These are phyloP conservation scores for Rosa lucieae DNA, from an alignment of 306 rosid species.

Conservation along the genomic window DNA sequence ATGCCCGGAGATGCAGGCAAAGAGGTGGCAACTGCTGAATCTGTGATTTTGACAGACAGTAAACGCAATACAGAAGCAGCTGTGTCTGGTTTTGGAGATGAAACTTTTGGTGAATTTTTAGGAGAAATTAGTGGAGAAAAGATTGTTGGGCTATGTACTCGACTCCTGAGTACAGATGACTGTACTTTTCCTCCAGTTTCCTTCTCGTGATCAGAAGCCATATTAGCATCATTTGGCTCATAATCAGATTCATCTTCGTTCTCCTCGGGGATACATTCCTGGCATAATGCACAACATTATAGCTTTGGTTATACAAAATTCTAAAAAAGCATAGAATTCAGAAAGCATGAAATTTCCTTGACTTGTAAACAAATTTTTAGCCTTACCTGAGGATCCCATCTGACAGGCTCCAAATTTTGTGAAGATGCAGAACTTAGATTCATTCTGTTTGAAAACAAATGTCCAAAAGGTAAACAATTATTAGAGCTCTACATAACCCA, in stretches of 20 bases:
- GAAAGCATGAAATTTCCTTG: background rate
- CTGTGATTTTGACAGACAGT: constrained; percentile 42
- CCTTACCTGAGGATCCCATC: constrained; percentile 61
- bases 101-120: constrained; percentile 38
- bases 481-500: constrained; percentile 26
- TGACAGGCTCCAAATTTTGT: constrained; percentile 38
- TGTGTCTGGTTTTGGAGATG: constrained; percentile 36
- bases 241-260: constrained; percentile 56
- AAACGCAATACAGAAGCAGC: constrained; percentile 48
- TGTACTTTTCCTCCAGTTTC: constrained; percentile 34
- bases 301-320: constrained; percentile 11
- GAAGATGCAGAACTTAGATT: constrained; percentile 38
- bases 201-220: constrained; percentile 43
- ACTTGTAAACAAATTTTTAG: background rate
- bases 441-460: constrained; percentile 45
- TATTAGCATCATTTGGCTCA: constrained; percentile 47
- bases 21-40: constrained; percentile 44
- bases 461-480: constrained; percentile 13
- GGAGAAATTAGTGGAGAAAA: constrained; percentile 71
- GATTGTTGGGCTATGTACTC: constrained; percentile 44
- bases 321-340: constrained; percentile 3
- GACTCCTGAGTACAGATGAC: constrained; percentile 41
- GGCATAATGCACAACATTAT: constrained; percentile 31
- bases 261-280: constrained; percentile 60
- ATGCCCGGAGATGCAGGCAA: constrained; percentile 50